Base-by-base conservation (phyloP, 441 rosid species). In the Metrosideros polymorpha region DNA sequence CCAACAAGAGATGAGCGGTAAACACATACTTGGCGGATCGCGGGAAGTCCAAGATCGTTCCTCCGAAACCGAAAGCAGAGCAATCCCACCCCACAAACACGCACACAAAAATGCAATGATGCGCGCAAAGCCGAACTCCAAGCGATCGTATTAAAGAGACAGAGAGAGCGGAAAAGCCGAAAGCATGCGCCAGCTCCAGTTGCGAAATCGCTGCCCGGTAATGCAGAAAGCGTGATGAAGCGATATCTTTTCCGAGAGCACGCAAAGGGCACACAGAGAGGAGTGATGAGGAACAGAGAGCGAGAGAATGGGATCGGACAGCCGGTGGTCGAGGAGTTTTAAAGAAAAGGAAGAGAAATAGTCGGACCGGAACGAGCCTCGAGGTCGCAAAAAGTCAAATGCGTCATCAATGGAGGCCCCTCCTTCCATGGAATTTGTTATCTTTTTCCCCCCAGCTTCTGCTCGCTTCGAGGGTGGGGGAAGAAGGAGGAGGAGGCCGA, bases 201-300 rank as follows among this genome's bases (percentile, higher is more conserved):
- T 24, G 84, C 59, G 29, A 82, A 61, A 49, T 35, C 82, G 45
- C 66, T n/a, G 3, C 54, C 18, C 30, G 24, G 55, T 12, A 53
- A 88, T 59, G 85, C 84, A 86, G 86, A 90, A 88, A 86, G 86
- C 85, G 82, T 77, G 89, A 84, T 88, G 88, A 61, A 35, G 49
- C 71, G 51, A 88, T 32, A 90, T 89, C 92, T 93, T 93, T 85
- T 77, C 47, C n/a, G 83, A 86, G 83, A 82, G 86, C 93, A 96
- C 95, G 96, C 96, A 94, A 96, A 92, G 94, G 91, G 90, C 84
- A 87, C 84, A 88, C 61, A 13, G 77, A 86, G 53, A 82, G 82
- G 61, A 83, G 66, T 12, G 22, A 45, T 35, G 19, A 63, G 56
- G 66, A 87, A 39, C 35, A 52, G 87, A 79, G 85, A 76, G 86